Evolutionary conservation across 192 early-diverging fungal species (phyloP).

Genomic region (Entomortierella lignicola): DNA sequence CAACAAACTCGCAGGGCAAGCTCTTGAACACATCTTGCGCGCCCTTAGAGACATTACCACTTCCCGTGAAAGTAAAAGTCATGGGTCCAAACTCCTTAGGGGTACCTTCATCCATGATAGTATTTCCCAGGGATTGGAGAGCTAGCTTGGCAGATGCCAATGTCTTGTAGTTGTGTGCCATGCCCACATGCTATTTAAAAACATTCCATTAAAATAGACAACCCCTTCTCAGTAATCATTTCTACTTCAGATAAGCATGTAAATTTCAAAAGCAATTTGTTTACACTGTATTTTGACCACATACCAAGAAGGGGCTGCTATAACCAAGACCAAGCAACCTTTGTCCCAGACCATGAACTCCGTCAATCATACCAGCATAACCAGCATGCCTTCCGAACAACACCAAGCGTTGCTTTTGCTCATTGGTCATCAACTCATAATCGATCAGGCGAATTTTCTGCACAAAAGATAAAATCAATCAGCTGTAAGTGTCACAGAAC

Average conservation of each 20-base stretch:
- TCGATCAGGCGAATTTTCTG: slow-evolving; percentile 67
- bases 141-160: slow-evolving; percentile 70
- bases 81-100: slow-evolving; percentile 91
- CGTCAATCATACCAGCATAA: slow-evolving; percentile 95
- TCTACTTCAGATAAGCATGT: not conserved
- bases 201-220: not conserved
- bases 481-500: not conserved
- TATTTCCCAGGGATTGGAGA: slow-evolving; percentile 75
- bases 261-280: not conserved
- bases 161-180: slow-evolving; percentile 80
- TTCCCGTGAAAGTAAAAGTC: slow-evolving; percentile 91
- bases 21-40: slow-evolving; percentile 91
- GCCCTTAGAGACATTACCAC: slow-evolving; percentile 93
- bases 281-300: slow-evolving; percentile 5
- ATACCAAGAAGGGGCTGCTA: slow-evolving; percentile 93
- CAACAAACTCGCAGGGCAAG: slow-evolving; percentile 92
- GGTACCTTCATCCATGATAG: slow-evolving; percentile 88
- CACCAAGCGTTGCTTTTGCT: slow-evolving; percentile 79
- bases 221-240: not conserved
- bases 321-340: slow-evolving; percentile 91
- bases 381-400: slow-evolving; percentile 95
- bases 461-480: not conserved
- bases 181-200: slow-evolving; percentile 67
- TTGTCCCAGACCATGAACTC: slow-evolving; percentile 91
- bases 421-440: slow-evolving; percentile 94